Evolutionary conservation across 441 rosid species (phyloP).

Genomic region (Hura crepitans): DNA sequence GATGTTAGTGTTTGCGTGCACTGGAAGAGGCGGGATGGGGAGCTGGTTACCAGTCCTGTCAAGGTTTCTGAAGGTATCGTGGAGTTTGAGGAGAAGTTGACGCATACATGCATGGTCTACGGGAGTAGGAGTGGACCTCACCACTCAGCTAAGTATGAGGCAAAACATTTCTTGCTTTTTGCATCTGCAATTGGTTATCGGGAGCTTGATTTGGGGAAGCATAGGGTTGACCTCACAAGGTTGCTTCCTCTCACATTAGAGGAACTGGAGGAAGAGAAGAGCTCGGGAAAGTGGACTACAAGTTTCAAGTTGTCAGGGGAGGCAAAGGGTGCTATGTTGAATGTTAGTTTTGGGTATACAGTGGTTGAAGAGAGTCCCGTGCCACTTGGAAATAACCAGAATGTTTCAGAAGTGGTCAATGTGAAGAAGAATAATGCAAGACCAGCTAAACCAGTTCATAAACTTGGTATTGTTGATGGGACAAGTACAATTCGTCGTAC

Average conservation of each 20-base stretch:
- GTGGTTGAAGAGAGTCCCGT: conserved; percentile 52
- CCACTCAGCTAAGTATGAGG: conserved; percentile 88
- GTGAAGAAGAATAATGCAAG: conserved; percentile 36
- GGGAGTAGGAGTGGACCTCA: conserved; percentile 85
- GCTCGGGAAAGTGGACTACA: conserved; percentile 87
- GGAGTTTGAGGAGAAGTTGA: conserved; percentile 70
- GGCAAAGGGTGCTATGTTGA: conserved; percentile 65
- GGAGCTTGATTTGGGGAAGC: conserved; percentile 88
- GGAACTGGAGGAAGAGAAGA: conserved; percentile 88
- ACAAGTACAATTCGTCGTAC: conserved; percentile 32
- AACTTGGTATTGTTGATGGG: conserved; percentile 36
- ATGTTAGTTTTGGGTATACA: conserved; percentile 84
- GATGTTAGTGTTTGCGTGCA: conserved; percentile 59
- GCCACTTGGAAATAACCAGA: conserved; percentile 37
- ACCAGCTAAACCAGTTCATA: conserved; percentile 31
- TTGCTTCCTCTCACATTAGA: conserved; percentile 89
- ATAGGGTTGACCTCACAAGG: conserved; percentile 84
- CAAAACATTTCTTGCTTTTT: conserved; percentile 84
- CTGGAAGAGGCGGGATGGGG: conserved; percentile 86
- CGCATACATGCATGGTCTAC: conserved; percentile 62
- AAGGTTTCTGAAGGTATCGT: conserved; percentile 59
- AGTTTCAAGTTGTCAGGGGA: conserved; percentile 78
- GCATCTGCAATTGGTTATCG: conserved; percentile 50
- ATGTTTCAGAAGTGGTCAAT: conserved; percentile 32
- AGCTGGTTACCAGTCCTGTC: conserved; percentile 50